Evolutionary conservation across 2,329 filamentous ascomycete genomes (phyloP).

Genomic region (Colletotrichum plurivorum): DNA sequence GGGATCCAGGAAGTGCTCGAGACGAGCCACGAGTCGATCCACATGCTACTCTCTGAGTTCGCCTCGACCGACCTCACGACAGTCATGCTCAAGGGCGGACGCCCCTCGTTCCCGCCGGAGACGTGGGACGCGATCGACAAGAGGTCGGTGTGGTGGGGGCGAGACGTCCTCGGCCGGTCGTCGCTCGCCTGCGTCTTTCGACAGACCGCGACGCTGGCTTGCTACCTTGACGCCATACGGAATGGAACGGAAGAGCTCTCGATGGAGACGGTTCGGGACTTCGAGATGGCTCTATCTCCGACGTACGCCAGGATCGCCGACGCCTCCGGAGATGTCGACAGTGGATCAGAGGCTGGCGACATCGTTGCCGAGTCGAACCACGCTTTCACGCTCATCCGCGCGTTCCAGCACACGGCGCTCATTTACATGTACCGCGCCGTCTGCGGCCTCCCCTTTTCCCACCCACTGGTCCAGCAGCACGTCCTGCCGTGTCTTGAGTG

Average conservation of each 20-base stretch:
- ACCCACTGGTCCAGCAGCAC: conserved; percentile 57
- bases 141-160: conserved; percentile 59
- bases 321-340: conserved; percentile 24
- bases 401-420: conserved; percentile 57
- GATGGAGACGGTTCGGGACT: conserved; percentile 46
- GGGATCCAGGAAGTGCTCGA: conserved; percentile 46
- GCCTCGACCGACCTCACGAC: conserved; percentile 59
- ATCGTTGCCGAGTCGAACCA: conserved; percentile 47
- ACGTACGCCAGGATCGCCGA: conserved; percentile 45
- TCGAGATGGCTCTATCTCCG: conserved; percentile 46
- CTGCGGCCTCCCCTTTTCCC: conserved; percentile 53
- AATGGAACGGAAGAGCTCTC: conserved; percentile 43
- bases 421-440: conserved; percentile 60
- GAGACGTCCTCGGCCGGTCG: conserved; percentile 51
- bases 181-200: conserved; percentile 53
- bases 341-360: neutral
- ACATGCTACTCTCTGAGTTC: conserved; percentile 60
- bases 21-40: conserved; percentile 47
- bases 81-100: conserved; percentile 55
- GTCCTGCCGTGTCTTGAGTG: conserved; percentile 53
- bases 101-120: conserved; percentile 53
- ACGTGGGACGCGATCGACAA: conserved; percentile 57
- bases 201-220: conserved; percentile 48
- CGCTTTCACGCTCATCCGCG: conserved; percentile 52
- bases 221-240: conserved; percentile 45